Evolutionary conservation across 2,329 filamentous ascomycete species (phyloP).

Genomic region (Ascosphaera aggregata): DNA sequence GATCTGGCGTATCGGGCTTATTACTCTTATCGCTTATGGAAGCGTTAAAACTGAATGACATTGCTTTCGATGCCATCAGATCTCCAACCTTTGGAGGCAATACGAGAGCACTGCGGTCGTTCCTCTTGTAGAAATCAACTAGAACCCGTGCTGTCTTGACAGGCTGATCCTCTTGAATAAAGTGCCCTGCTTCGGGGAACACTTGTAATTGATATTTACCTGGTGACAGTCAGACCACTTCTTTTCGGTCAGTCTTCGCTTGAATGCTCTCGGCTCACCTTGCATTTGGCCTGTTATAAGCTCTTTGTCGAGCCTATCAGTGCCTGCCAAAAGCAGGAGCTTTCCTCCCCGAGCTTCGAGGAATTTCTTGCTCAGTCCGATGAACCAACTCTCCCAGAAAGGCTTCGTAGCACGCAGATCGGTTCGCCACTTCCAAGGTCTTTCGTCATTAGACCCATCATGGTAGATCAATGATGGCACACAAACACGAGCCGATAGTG

Average conservation of each 20-base stretch:
- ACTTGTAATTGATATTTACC: slow-evolving; percentile 90
- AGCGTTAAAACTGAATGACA: slow-evolving; percentile 9
- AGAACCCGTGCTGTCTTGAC: slow-evolving; percentile 69
- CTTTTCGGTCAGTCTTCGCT: background rate
- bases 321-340: slow-evolving; percentile 63
- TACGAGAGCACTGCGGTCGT: slow-evolving; percentile 65
- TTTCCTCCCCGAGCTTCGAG: slow-evolving; percentile 62
- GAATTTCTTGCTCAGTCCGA: slow-evolving; percentile 72
- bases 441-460: slow-evolving; percentile 16
- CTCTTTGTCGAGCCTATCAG: slow-evolving; percentile 74
- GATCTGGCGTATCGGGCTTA: background rate
- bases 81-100: slow-evolving; percentile 82
- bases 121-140: slow-evolving; percentile 77
- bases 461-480: slow-evolving; percentile 55
- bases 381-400: slow-evolving; percentile 91
- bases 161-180: slow-evolving; percentile 86
- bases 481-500: slow-evolving; percentile 59
- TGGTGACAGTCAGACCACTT: slow-evolving; percentile 4
- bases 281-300: slow-evolving; percentile 96
- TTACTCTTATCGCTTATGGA: background rate
- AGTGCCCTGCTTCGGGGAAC: slow-evolving; percentile 85
- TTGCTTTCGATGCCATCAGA: slow-evolving; percentile 25
- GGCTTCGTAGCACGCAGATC: slow-evolving; percentile 62
- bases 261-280: slow-evolving; percentile 33
- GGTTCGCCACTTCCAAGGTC: slow-evolving; percentile 64